Conservation (phyloP, 192 early-diverging fungal genomes). For the Entomortierella lignicola region DNA sequence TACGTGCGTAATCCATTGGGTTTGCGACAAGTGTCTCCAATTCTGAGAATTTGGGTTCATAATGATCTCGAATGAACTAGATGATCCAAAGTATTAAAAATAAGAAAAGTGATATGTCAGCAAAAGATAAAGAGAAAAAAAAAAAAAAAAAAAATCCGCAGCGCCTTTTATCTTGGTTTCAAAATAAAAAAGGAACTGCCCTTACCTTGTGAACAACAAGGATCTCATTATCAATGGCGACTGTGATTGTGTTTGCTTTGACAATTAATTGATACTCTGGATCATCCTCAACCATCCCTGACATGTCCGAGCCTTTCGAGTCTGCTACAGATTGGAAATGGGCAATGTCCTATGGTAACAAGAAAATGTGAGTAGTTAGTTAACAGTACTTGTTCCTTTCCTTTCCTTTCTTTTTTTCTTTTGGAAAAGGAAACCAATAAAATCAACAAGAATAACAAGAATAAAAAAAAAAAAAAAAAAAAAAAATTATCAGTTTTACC, state of each 20-base stretch:
- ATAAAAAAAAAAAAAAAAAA: not conserved
- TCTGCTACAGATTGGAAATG: constrained; percentile 54
- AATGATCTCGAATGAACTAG: constrained; percentile 91
- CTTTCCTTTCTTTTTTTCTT: not conserved
- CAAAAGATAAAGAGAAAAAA: not conserved
- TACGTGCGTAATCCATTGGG: constrained; percentile 88
- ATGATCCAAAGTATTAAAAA: not conserved
- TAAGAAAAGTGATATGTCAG: too few relatives aligned
- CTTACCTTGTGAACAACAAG: constrained; percentile 86
- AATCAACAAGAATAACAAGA: too few relatives aligned
- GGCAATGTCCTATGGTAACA: constrained; percentile 60
- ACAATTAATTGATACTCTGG: constrained; percentile 91
- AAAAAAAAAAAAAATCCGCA: not conserved
- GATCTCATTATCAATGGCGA: constrained; percentile 91
- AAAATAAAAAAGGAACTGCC: not conserved
- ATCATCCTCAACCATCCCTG: constrained; percentile 79
- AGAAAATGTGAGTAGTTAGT: not conserved
- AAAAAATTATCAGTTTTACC: constrained; percentile 54
- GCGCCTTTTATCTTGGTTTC: not conserved
- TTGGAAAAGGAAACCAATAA: not conserved
- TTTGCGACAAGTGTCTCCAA: constrained; percentile 90
- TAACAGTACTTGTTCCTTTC: not conserved
- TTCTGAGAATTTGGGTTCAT: constrained; percentile 90
- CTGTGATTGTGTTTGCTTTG: constrained; percentile 84
- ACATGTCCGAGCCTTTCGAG: constrained; percentile 60